These are phyloP conservation scores for Agaricus bisporus DNA, from an alignment of 768 basidiomycete genomes.

Conservation along the genomic window DNA sequence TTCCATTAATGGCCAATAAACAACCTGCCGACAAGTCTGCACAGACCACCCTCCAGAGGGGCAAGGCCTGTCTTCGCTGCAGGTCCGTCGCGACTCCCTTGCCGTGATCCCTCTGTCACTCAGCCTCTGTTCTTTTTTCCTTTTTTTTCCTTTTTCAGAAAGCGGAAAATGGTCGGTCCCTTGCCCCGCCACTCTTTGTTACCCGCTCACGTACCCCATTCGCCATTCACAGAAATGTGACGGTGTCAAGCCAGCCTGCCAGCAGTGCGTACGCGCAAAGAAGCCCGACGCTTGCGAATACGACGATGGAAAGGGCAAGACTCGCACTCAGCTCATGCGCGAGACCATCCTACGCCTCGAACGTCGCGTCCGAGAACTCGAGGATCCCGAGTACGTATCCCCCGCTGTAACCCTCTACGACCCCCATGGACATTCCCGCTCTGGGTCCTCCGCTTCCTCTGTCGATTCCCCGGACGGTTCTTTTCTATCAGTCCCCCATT, in stretches of 20 bases:
- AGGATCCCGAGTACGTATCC: constrained; percentile 66
- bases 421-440: constrained; percentile 49
- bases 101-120: constrained; percentile 3
- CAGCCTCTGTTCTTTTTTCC: constrained; percentile 5
- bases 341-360: constrained; percentile 74
- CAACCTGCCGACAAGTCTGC: constrained; percentile 27
- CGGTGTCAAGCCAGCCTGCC: constrained; percentile 69
- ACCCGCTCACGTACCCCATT: constrained; percentile 11
- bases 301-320: constrained; percentile 82
- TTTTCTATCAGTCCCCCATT: constrained; percentile 48
- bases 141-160: constrained; percentile 31
- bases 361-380: constrained; percentile 64
- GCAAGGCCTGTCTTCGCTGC: constrained; percentile 70
- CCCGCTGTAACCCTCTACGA: constrained; percentile 68
- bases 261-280: constrained; percentile 74
- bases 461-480: constrained; percentile 47
- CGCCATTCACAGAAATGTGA: constrained; percentile 57
- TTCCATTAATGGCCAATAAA: constrained; percentile 41
- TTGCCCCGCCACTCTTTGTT: not conserved
- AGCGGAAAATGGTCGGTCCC: constrained; percentile 58
- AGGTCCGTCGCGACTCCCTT: constrained; percentile 34
- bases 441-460: constrained; percentile 52
- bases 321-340: constrained; percentile 70
- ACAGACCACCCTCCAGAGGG: constrained; percentile 51
- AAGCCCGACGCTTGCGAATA: constrained; percentile 72